Conservation (phyloP, 768 basidiomycete species). For the Tulasnella sp. region DNA sequence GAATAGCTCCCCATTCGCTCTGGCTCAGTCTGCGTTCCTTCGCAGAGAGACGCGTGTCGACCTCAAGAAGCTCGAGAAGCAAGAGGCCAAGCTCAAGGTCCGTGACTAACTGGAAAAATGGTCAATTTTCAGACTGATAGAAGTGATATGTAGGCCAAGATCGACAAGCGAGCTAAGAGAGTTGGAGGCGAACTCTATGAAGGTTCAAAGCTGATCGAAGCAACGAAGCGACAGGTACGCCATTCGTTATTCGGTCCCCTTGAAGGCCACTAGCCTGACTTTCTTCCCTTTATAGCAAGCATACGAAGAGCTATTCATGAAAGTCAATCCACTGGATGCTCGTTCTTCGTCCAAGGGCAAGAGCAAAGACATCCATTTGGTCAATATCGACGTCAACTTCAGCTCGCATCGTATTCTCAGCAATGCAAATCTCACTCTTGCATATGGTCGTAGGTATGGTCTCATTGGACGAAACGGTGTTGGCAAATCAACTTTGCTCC, state of each 20-base stretch:
- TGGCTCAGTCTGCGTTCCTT: constrained; percentile 26
- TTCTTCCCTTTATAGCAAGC: constrained; percentile 59
- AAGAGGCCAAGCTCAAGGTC: constrained; percentile 92
- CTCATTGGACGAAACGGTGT: constrained; percentile 83
- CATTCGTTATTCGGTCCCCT: neutral
- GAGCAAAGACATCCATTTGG: constrained; percentile 94
- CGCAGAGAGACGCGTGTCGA: constrained; percentile 78
- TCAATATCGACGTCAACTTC: constrained; percentile 94
- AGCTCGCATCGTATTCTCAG: constrained; percentile 90
- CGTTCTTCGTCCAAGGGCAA: constrained; percentile 79
- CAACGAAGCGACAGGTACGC: constrained; percentile 78
- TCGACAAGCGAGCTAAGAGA: constrained; percentile 87
- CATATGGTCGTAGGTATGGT: constrained; percentile 86
- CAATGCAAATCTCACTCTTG: constrained; percentile 80
- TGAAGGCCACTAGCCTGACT: neutral
- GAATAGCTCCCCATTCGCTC: neutral
- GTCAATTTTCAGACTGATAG: neutral
- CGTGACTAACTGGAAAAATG: constrained; percentile 18
- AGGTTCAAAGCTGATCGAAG: constrained; percentile 90
- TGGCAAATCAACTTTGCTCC: constrained; percentile 87
- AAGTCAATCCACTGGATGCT: constrained; percentile 93
- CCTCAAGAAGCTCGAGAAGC: constrained; percentile 93
- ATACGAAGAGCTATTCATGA: constrained; percentile 99
- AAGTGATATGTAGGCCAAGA: constrained; percentile 67
- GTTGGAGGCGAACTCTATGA: constrained; percentile 70